Percentiles rank a stretch among this genome's conserved stretches.
These are phyloP conservation scores for Penicillium odoratum DNA, from an alignment of 495 filamentous ascomycete genomes.

Conservation along the genomic window DNA sequence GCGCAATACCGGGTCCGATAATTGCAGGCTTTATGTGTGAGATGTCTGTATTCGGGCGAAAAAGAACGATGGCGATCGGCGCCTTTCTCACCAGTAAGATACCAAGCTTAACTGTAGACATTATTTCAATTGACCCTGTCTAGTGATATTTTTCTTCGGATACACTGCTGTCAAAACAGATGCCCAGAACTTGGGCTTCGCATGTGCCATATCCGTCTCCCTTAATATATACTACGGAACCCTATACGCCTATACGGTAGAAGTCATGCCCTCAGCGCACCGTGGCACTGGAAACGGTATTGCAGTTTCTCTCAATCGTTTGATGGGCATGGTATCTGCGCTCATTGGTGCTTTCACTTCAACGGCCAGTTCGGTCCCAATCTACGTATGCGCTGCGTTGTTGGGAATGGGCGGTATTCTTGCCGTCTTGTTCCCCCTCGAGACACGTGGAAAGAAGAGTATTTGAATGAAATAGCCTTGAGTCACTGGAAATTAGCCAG, in stretches of 20 bases:
- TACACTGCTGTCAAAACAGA: constrained; percentile 43
- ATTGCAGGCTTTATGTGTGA: constrained; percentile 41
- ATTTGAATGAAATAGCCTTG: constrained; percentile 1
- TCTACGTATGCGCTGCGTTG: constrained; percentile 41
- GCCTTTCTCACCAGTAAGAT: constrained; percentile 36
- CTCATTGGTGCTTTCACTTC: constrained; percentile 38
- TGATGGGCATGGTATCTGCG: constrained; percentile 40
- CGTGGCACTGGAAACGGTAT: constrained; percentile 44
- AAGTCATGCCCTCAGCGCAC: constrained; percentile 44
- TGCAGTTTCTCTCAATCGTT: constrained; percentile 39
- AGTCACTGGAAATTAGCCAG: no score
- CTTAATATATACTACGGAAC: constrained; percentile 51
- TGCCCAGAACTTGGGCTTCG: constrained; percentile 43
- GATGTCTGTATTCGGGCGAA: constrained; percentile 31
- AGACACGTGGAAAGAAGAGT: constrained; percentile 23
- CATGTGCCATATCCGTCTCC: constrained; percentile 40
- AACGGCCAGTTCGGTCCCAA: constrained; percentile 35
- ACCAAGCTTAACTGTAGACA: background rate
- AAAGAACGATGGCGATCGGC: constrained; percentile 40
- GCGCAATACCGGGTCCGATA: constrained; percentile 39
- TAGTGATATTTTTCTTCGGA: constrained; percentile 42
- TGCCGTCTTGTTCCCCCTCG: constrained; percentile 40
- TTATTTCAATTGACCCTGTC: background rate
- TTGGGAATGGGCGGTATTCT: constrained; percentile 33
- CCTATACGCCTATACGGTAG: constrained; percentile 48